These are phyloP conservation scores for Forsythia suspensa DNA, from an alignment of 257 asterid genomes.

Conservation along the genomic window DNA sequence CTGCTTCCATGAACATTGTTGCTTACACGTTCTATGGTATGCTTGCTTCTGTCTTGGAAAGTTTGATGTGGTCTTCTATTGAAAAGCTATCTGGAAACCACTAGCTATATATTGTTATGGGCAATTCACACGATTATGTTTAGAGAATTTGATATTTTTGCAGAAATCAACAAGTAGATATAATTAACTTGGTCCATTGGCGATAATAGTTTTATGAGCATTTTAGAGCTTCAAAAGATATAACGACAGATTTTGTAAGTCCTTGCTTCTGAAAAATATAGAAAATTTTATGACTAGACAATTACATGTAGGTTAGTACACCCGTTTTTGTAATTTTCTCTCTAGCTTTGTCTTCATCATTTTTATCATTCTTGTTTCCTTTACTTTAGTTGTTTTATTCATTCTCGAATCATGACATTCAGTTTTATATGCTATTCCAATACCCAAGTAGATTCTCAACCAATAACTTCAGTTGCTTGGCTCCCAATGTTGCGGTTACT, in stretches of 20 bases:
- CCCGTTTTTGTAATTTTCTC: slow-evolving; percentile 12
- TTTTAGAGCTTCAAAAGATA: not conserved
- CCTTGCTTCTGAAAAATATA: slow-evolving; percentile 17
- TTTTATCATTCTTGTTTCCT: not conserved
- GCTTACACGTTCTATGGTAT: not conserved
- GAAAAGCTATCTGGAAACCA: not conserved
- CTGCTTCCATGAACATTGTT: not conserved
- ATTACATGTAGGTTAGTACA: slow-evolving; percentile 14
- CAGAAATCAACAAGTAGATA: too few relatives aligned
- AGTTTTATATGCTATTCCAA: slow-evolving; percentile 52
- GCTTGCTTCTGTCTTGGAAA: not conserved
- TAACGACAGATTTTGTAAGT: not conserved
- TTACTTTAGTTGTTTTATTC: slow-evolving; percentile 19
- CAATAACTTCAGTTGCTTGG: slow-evolving; percentile 94
- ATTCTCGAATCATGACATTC: slow-evolving; percentile 24
- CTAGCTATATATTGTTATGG: too few relatives aligned
- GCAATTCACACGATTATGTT: not conserved
- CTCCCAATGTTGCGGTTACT: slow-evolving; percentile 81
- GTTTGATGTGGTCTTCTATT: not conserved
- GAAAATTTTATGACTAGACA: slow-evolving; percentile 10
- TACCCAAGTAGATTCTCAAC: slow-evolving; percentile 98
- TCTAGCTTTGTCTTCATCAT: not conserved
- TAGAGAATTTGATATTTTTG: too few relatives aligned
- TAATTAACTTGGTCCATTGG: not conserved
- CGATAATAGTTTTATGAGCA: not conserved